phyloP scores from a whole-genome alignment of 768 basidiomycete species.

The Leccinellum albellum region DNA sequence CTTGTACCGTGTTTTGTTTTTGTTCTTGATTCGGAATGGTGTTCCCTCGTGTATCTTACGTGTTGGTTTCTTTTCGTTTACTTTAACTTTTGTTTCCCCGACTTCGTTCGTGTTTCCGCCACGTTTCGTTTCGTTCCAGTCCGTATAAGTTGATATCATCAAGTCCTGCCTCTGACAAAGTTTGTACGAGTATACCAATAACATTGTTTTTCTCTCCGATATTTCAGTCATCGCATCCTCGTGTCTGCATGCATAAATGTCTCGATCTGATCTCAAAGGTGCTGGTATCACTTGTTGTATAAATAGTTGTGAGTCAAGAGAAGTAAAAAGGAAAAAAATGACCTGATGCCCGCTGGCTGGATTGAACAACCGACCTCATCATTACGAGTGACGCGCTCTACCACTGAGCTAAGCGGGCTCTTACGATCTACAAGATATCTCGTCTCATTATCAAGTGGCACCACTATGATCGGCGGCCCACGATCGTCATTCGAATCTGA shows the following conservation, averaged over 20 bases:
- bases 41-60: neutral
- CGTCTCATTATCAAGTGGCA: neutral
- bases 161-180: neutral
- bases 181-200: neutral
- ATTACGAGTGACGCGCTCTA: slow-evolving; percentile 24
- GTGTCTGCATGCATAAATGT: neutral
- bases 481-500: neutral
- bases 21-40: neutral
- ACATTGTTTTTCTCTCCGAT: neutral
- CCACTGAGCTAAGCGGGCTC: slow-evolving; percentile 12
- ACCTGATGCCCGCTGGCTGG: slow-evolving; percentile 38
- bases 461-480: neutral
- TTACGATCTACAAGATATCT: neutral
- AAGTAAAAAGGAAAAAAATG: neutral
- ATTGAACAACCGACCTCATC: slow-evolving; percentile 47
- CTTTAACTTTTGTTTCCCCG: neutral
- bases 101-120: neutral
- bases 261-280: no score
- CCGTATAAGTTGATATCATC: neutral
- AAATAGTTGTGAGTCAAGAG: neutral
- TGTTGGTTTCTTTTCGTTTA: neutral
- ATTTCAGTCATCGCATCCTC: neutral
- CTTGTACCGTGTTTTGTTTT: neutral
- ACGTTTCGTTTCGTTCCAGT: neutral
- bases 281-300: no score